Evolutionary conservation across 1,139 yeast genomes (phyloP).

Genomic region (Kazachstania sp.): DNA sequence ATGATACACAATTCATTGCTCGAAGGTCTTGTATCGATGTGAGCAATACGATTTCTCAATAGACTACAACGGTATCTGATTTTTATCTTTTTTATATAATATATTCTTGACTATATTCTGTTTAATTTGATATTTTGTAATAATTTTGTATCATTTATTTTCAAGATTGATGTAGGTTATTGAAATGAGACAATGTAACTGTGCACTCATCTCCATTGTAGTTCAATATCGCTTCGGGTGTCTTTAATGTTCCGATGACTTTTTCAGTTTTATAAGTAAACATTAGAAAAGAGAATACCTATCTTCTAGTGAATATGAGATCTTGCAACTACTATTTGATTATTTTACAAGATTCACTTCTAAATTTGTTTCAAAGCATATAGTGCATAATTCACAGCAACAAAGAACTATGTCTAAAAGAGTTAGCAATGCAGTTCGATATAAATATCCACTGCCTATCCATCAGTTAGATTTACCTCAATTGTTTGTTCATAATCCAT

Average conservation of each 20-base stretch:
- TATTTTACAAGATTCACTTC: not conserved
- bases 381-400: not conserved
- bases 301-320: not conserved
- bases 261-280: too few relatives aligned
- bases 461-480: constrained; percentile 39
- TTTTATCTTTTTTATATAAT: not conserved
- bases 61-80: constrained; percentile 99
- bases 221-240: too few relatives aligned
- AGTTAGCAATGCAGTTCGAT: constrained; percentile 25
- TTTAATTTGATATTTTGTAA: too few relatives aligned
- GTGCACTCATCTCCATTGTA: too few relatives aligned
- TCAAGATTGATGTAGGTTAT: too few relatives aligned
- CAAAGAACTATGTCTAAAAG: constrained; percentile 28
- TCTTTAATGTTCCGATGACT: too few relatives aligned
- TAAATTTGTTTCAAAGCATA: not conserved
- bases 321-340: not conserved
- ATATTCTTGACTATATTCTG: too few relatives aligned
- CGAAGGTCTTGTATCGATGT: constrained; percentile 51
- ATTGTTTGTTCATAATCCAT: constrained; percentile 47
- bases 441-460: constrained; percentile 35
- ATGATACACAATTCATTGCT: constrained; percentile 45
- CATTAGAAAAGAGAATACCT: too few relatives aligned
- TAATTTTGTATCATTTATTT: too few relatives aligned
- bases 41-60: constrained; percentile 67
- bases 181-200: too few relatives aligned